Base-by-base conservation (phyloP, 2,329 filamentous ascomycete species). In the Fusarium verrucosum region DNA sequence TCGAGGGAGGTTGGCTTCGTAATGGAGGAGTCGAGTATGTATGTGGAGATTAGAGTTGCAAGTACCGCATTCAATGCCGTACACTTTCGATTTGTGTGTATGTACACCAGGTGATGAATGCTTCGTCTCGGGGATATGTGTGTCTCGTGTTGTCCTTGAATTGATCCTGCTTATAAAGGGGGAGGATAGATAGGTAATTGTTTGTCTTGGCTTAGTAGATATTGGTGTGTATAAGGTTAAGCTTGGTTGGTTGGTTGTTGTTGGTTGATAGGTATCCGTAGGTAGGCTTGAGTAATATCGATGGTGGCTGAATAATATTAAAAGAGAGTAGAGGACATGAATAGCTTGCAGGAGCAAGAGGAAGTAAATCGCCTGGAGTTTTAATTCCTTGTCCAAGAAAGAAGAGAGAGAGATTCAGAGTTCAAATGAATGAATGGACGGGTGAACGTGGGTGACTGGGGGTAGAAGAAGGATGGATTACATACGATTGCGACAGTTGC, bases 331-430 rank as follows among this genome's bases (percentile, higher is more conserved):
- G 41, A 54, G 62, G 67, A 68, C 62, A 56, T 65, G 47, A 37
- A 40, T 49, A 60, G 44, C n/a, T n/a, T n/a, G n/a, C 53, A 58
- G 38, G 45, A 49, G 45, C 33, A 41, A 26, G 23, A 67, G 59
- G 58, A 69, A 69, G 65, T 46, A 66, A 66, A 65, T 70, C 68
- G 46, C 69, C 69, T 56, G 68, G 69, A 71, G 61, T 65, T 44
- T 65, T 65, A 60, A 59, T 66, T 71, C 65, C 58, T 66, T 67
- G 54, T 71, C 69, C 69, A 59, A 70, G 64, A 70, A 72, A 45
- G 41, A 56, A 68, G 60, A n/a, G n/a, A n/a, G n/a, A n/a, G n/a
- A n/a, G n/a, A n/a, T n/a, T 66, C 50, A 50, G 55, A 65, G 55
- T 55, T 14, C 30, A 69, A 69, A 70, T 59, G 60, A 72, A 65